Base-by-base conservation (phyloP, 2,329 filamentous ascomycete genomes). In the Sordariomycetes sp. region DNA sequence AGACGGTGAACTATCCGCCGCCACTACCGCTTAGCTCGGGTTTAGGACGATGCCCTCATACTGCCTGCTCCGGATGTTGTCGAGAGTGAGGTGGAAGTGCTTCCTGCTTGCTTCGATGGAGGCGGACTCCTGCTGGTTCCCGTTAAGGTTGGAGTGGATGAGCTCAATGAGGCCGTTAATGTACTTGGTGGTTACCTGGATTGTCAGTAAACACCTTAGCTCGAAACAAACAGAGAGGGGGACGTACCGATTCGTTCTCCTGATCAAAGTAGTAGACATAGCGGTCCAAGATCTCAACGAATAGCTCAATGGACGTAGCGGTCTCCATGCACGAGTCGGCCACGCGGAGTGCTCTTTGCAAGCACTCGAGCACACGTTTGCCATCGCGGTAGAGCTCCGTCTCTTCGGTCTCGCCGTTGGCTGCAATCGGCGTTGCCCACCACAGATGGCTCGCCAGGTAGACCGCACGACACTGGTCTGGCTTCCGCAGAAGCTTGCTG, bases 251-350 rank as follows among this genome's bases (percentile, higher is more conserved):
- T 63, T 98, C 92, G 59, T 98, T 98, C 55, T 94, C 86, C 58
- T 98, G 90, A 59, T 98, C 92, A 64, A 95, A 98, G 66, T 96
- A 98, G 60, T 98, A 98, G 34, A 96, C 88, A 55, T 98, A 98
- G 58, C 92, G 79, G 58, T 98, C 95, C 36, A 98, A 66, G 42
- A 98, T 98, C 63, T 98, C 92, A 37, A 98, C 90, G 60, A 98
- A 98, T 32, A 98, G 72, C 61, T 98, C 93, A 30, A 98, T 92
- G 3, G 87, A 95, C 4, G 95, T 87, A 6, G 87, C 86, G 7
- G 88, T 92, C 59, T 98, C 93, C 92, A 98, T 98, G 64, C 92
- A 98, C 6, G 92, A 93, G 59, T 98, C 92, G 3, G 92, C 93
- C 19, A 98, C 93, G 23, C 93, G 82, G 8, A 98, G 78, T 9